phyloP scores from a whole-genome alignment of 805 yeast species.

The Starmerella asiatica region DNA sequence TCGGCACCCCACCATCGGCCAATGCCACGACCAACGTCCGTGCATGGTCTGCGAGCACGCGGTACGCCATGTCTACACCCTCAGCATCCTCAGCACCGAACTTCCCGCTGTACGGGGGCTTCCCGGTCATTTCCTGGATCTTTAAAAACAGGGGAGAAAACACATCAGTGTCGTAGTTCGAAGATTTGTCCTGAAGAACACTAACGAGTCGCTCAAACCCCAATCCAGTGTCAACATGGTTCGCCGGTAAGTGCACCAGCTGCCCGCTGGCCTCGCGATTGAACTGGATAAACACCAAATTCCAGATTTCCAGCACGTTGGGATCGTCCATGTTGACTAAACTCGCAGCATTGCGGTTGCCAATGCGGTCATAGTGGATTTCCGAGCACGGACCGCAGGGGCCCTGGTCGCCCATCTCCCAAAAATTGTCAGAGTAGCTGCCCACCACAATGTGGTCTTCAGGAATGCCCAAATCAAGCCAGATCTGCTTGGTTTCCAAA shows the following conservation, averaged over 20 bases:
- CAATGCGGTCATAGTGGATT: constrained; percentile 93
- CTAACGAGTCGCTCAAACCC: constrained; percentile 97
- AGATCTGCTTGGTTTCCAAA: constrained; percentile 75
- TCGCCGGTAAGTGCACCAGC: constrained; percentile 73
- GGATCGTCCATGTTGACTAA: constrained; percentile 97
- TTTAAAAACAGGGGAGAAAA: constrained; percentile 75
- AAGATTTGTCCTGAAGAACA: constrained; percentile 74
- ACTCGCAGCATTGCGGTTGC: constrained; percentile 87
- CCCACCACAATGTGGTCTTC: constrained; percentile 94
- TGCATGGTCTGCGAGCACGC: constrained; percentile 97
- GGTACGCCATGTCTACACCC: constrained; percentile 94
- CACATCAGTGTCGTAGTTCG: constrained; percentile 96
- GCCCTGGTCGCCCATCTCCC: constrained; percentile 99
- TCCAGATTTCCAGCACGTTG: constrained; percentile 95
- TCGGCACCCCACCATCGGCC: constrained; percentile 98
- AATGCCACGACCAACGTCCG: constrained; percentile 92
- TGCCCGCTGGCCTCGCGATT: constrained; percentile 84
- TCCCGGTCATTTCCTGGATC: constrained; percentile 88
- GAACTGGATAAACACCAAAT: constrained; percentile 89
- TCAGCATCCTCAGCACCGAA: constrained; percentile 87
- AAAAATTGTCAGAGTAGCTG: constrained; percentile 77
- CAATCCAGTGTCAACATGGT: constrained; percentile 97
- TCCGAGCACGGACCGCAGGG: constrained; percentile 99
- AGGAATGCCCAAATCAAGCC: constrained; percentile 79
- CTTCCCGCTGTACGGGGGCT: constrained; percentile 78